A percentile compares a stretch with the other conserved stretches of the same genome.
phyloP scores from a whole-genome alignment of 176 grass and related monocot genomes.

The Pontederia crassipes region DNA sequence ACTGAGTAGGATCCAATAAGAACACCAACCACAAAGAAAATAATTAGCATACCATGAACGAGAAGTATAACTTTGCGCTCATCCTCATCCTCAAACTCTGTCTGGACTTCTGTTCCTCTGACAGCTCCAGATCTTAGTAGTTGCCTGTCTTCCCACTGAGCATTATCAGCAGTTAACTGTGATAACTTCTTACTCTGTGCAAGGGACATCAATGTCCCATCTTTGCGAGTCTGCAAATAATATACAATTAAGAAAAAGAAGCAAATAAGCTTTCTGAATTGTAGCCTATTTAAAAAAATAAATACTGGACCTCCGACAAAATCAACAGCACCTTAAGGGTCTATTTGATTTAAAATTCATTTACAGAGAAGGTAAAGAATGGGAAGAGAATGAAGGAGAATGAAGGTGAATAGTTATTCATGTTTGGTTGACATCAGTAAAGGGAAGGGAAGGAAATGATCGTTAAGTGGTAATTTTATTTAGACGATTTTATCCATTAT shows the following conservation, averaged over 20 bases:
- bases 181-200: constrained; percentile 94
- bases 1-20: neutral
- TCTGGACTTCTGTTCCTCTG: constrained; percentile 92
- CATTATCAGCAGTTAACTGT: constrained; percentile 95
- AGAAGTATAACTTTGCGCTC: constrained; percentile 99
- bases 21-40: constrained; percentile 10
- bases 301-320: too few relatives aligned
- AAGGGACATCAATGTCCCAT: constrained; percentile 88
- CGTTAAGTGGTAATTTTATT: too few relatives aligned
- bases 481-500: too few relatives aligned
- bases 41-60: constrained; percentile 69
- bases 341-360: too few relatives aligned
- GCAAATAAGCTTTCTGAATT: neutral
- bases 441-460: too few relatives aligned
- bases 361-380: too few relatives aligned
- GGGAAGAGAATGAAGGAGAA: too few relatives aligned
- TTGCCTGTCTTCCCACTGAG: constrained; percentile 98
- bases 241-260: constrained; percentile 8
- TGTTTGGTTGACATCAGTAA: too few relatives aligned
- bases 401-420: too few relatives aligned
- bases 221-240: constrained; percentile 58
- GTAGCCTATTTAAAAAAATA: too few relatives aligned
- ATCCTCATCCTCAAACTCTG: constrained; percentile 98
- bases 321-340: too few relatives aligned
- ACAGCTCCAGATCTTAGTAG: constrained; percentile 94